A percentile compares a stretch with the other conserved stretches of the same genome.
Evolutionary conservation across 2,329 filamentous ascomycete species (phyloP).

Genomic region (Sporothrix brunneoviolacea): DNA sequence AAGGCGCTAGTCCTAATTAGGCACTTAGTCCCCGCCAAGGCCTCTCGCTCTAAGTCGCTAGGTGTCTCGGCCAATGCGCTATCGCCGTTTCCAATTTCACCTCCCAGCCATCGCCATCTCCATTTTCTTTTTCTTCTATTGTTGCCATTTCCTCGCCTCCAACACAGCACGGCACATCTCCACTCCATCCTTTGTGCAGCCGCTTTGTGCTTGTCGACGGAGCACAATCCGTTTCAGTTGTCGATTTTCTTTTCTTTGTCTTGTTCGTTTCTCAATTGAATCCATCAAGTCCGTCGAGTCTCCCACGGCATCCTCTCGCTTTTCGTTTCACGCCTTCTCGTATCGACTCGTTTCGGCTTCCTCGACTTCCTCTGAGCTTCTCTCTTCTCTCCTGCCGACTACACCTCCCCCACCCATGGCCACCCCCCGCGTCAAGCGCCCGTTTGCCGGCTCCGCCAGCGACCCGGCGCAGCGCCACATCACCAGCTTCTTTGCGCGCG

Average conservation of each 20-base stretch:
- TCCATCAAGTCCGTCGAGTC: too few relatives aligned
- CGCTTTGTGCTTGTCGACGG: too few relatives aligned
- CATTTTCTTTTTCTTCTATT: not conserved
- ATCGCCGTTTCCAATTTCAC: too few relatives aligned
- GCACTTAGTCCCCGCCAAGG: not conserved
- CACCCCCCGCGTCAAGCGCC: slow-evolving; percentile 52
- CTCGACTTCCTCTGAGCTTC: not conserved
- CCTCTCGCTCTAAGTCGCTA: too few relatives aligned
- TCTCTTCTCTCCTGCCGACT: not conserved
- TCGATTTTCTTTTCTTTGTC: not conserved
- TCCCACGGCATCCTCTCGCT: not conserved
- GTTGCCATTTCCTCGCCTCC: too few relatives aligned
- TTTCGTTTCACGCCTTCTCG: not conserved
- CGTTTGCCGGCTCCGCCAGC: slow-evolving; percentile 52
- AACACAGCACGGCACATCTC: too few relatives aligned
- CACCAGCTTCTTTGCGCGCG: slow-evolving; percentile 51
- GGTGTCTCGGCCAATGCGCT: too few relatives aligned
- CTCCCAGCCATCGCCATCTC: slow-evolving; percentile 7
- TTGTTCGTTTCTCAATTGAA: not conserved
- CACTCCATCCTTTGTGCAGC: too few relatives aligned
- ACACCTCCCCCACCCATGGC: slow-evolving; percentile 14
- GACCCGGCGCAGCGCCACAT: slow-evolving; percentile 56
- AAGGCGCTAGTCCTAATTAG: not conserved
- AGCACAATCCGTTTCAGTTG: too few relatives aligned
- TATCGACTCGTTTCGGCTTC: not conserved